Base-by-base conservation (phyloP, 768 basidiomycete species). In the Boletus speciosus region DNA sequence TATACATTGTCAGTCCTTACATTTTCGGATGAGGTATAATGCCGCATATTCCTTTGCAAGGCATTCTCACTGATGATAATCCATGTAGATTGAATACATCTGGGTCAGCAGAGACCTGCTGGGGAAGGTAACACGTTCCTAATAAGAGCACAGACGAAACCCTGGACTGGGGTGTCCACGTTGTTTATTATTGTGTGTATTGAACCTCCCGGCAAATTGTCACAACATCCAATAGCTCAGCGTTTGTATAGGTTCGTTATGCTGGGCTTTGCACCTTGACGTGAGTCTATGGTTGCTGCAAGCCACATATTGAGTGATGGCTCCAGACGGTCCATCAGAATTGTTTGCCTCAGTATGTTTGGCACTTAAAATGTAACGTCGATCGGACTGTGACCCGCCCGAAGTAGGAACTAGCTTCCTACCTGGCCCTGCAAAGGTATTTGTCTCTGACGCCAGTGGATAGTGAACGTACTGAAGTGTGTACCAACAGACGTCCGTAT, bases 21-120 rank as follows among this genome's bases (percentile, higher is more conserved):
- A 19, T 15, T 42, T 42, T 27, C 25, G 8, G 12, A 42, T 14
- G 41, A 42, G 14, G 41, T 42, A 42, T 14, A 8, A 15, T 25
- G 4, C 6, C 25, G 8, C 14, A 25, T 25, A 25, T 4, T 15
- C 14, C 23, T 42, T 42, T 14, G 25, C n/a, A 15, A 27, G 7
- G n/a, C 7, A 9, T 16, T 25, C 41, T 16, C 41, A 25, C 14
- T 42, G 23, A 42, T 42, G 23, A 42, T 42, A 7, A 27, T 25
- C 14, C 14, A 35, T 35, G 23, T 37, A 56, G 55, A 25, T 56
- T 23, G 46, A 56, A 27, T 37, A 56, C 21, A 34, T 56, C 4
- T 56, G 55, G 55, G 55, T 56, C n/a, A 34, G 51, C 4, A 12
- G 3, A 34, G 29, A 16, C 14, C 15, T 27, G 16, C 3, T 10